Percentiles rank a stretch among this genome's conserved stretches.
Evolutionary conservation across 1,284 basidiomycete genomes (phyloP).

Genomic region (Sutorius eximius): DNA sequence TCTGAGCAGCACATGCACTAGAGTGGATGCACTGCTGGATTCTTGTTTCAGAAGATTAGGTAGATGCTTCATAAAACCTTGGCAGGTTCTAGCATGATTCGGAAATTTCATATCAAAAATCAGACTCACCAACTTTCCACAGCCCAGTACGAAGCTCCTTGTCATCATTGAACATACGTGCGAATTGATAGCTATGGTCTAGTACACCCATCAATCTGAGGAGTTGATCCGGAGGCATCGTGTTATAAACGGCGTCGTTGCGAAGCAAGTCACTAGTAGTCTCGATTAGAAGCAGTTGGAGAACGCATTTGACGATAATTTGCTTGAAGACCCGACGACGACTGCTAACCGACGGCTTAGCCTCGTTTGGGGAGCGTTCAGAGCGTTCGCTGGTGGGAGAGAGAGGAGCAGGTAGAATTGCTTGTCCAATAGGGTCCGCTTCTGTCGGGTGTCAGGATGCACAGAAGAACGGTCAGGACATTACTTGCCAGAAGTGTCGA

Average conservation of each 20-base stretch:
- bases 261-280: constrained; percentile 95
- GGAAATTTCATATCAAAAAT: neutral
- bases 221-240: constrained; percentile 92
- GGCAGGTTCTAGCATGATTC: constrained; percentile 1
- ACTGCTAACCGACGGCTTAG: constrained; percentile 60
- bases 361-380: constrained; percentile 49
- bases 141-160: constrained; percentile 95
- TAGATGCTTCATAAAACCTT: constrained; percentile 99
- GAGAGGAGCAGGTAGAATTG: constrained; percentile 79
- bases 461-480: neutral
- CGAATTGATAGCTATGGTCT: constrained; percentile 97
- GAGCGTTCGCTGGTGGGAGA: constrained; percentile 60
- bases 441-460: constrained; percentile 10
- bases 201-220: constrained; percentile 92
- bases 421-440: constrained; percentile 58
- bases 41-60: constrained; percentile 99
- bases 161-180: constrained; percentile 96
- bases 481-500: constrained; percentile 52
- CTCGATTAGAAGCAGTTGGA: constrained; percentile 96
- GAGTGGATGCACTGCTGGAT: constrained; percentile 92
- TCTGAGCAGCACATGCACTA: constrained; percentile 87
- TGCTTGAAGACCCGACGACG: constrained; percentile 95
- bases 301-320: constrained; percentile 99
- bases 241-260: constrained; percentile 88
- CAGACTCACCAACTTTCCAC: constrained; percentile 95